Base-by-base conservation (phyloP, 805 yeast species). In the Kuraishia ogatae region DNA sequence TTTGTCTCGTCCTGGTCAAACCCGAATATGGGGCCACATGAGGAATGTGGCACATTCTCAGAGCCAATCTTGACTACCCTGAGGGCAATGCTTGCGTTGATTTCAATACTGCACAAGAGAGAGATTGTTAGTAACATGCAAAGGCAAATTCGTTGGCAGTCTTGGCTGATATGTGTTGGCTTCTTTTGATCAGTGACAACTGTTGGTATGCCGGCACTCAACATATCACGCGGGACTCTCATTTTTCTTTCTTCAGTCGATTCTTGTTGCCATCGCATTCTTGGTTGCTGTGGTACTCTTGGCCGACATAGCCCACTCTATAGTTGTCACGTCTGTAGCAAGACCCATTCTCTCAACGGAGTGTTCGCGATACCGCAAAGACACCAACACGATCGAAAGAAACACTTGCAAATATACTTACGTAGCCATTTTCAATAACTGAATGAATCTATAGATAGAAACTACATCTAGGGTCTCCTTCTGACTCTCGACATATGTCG, bases 11-110 rank as follows among this genome's bases (percentile, higher is more conserved):
- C 80, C 55, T 80, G 80, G 65, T 85, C 89, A 57, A 84, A 74
- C n/a, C 96, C 96, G 56, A 84, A 80, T 54, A 89, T 74, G 46
- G 89, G 83, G 21, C 96, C 96, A 28, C 84, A 75, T 57, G 78
- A 84, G 26, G 82, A 71, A 48, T 81, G 74, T 49, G 91, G 88
- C 64, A 74, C 77, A 61, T 79, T 71, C 55, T 83, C 87, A 21
- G 87, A 75, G 10, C 88, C 82, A 66, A 85, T 87, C 67, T 84
- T 83, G 61, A 84, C 73, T 55, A 88, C 75, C 60, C 84, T 83
- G 61, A 82, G 64, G 60, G 83, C 79, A 72, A 77, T 64, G 72
- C 81, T 74, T 26, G 84, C 81, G 59, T 77, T 78, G 48, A 81
- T 67, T 54, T 73, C 74, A 57, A 80, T 71, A 43, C 74, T 58